Base-by-base conservation (phyloP, 2,329 filamentous ascomycete genomes). In the Pyrenochaeta sp. region DNA sequence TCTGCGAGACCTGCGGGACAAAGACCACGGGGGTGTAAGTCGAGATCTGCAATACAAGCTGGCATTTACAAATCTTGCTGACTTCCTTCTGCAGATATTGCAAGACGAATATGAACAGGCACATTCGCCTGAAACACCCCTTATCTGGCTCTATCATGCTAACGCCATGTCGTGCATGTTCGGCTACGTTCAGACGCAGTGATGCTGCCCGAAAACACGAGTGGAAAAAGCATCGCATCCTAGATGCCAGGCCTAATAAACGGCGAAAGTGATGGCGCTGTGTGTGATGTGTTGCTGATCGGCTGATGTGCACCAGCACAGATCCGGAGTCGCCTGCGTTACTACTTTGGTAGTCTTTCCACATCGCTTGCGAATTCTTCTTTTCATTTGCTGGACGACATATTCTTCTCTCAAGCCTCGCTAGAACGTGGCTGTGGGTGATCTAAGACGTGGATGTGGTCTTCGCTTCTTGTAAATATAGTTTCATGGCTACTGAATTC, bases 121-220 rank as follows among this genome's bases (percentile, higher is more conserved):
- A 64, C 27, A 29, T 42, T 1, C 20, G 45, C 4, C n/a, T 17
- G 5, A 44, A 53, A 6, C 56, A 56, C 17, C 33, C 11, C 3
- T 1, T 20, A 5, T 1, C 44, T 14, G 30, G 31, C 2, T n/a
- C 32, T 10, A 21, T 23, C 7, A 20, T 47, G 17, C 32, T 29
- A 3, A 52, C 10, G n/a, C 18, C 20, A 12, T 63, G 60, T 41
- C 47, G 55, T 2, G 12, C 18, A 2, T 63, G 60, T 12, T 17
- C 39, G 1, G 23, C 42, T 7, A 4, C 3, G 1, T 63, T 49
- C 41, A 55, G 43, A 10, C 51, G 60, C 7, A 23, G 39, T 4
- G 62, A 65, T 31, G 61, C 61, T 3, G 44, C 36, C 4, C 47
- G 53, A 6, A 64, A 64, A 7, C 61, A 64, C 18, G 59, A 64